phyloP scores from a whole-genome alignment of 345 rosid genomes.

The Citrus mangshanensis region DNA sequence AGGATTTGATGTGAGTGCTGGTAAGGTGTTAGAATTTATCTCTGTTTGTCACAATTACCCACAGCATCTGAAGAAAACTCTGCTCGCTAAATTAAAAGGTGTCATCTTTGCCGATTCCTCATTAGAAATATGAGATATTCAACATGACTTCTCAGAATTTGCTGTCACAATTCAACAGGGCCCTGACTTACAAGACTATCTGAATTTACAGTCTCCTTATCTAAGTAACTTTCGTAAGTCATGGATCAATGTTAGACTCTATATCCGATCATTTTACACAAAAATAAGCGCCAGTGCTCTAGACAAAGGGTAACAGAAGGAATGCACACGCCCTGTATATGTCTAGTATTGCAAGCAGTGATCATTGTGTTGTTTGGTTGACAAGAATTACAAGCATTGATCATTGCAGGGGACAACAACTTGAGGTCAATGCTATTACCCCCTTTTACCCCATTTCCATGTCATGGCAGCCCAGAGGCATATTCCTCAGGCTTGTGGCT shows the following conservation, averaged over 20 bases:
- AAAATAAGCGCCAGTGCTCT: background rate
- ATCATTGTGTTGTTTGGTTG: slow-evolving; percentile 13
- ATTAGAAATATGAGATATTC: too few species aligned
- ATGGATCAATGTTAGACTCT: background rate
- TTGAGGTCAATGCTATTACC: slow-evolving; percentile 68
- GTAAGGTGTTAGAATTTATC: background rate
- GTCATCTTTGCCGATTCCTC: too few species aligned
- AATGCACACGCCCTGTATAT: background rate
- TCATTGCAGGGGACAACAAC: slow-evolving; percentile 54
- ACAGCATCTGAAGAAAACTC: background rate
- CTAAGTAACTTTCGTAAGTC: background rate
- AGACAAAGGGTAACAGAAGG: background rate
- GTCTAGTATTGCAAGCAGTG: background rate
- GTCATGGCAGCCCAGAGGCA: slow-evolving; percentile 59
- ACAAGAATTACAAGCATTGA: background rate
- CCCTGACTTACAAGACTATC: background rate
- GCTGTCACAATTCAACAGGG: background rate
- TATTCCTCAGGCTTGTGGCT: slow-evolving; percentile 95
- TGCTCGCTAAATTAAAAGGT: background rate
- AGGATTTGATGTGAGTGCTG: too few species aligned
- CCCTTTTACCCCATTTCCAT: slow-evolving; percentile 79
- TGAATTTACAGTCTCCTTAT: background rate
- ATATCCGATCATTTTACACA: slow-evolving; percentile 3
- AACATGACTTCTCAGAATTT: too few species aligned
- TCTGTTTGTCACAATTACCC: background rate